Conservation (phyloP, 306 rosid genomes). For the Lathyrus oleraceus region DNA sequence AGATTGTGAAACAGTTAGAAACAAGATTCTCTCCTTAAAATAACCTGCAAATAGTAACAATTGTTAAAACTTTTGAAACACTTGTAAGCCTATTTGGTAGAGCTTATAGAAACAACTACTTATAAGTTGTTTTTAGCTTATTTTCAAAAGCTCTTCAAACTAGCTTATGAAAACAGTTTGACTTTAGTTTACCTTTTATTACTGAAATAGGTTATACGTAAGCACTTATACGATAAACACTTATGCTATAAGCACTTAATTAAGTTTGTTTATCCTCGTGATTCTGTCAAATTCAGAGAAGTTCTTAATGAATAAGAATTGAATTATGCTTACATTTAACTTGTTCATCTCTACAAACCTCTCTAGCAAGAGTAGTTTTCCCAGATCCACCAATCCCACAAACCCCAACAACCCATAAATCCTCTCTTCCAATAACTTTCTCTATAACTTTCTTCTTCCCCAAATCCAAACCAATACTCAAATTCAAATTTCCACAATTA, state of each 20-base stretch:
- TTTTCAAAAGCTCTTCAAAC: background rate
- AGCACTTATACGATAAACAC: background rate
- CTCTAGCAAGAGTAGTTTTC: conserved; percentile 84
- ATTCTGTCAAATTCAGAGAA: background rate
- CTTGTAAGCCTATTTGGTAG: background rate
- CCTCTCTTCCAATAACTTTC: conserved; percentile 48
- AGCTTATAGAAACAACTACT: background rate
- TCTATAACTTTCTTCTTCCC: conserved; percentile 78
- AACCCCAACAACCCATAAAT: conserved; percentile 60
- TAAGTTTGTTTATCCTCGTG: background rate
- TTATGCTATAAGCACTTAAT: background rate
- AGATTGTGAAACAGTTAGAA: conserved; percentile 84
- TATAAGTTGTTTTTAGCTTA: background rate
- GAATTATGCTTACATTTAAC: conserved; percentile 61
- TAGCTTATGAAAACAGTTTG: background rate
- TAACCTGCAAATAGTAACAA: conserved; percentile 47
- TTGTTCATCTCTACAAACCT: conserved; percentile 62
- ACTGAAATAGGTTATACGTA: background rate
- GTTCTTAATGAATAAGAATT: background rate
- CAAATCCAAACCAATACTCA: conserved; percentile 52
- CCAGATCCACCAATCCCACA: conserved; percentile 94
- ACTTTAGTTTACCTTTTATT: background rate
- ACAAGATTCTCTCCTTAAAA: conserved; percentile 67
- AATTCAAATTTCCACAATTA: conserved; percentile 43
- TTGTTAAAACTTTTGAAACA: background rate